Base-by-base conservation (phyloP, 2,329 filamentous ascomycete species). In the Lanzia echinophila region DNA sequence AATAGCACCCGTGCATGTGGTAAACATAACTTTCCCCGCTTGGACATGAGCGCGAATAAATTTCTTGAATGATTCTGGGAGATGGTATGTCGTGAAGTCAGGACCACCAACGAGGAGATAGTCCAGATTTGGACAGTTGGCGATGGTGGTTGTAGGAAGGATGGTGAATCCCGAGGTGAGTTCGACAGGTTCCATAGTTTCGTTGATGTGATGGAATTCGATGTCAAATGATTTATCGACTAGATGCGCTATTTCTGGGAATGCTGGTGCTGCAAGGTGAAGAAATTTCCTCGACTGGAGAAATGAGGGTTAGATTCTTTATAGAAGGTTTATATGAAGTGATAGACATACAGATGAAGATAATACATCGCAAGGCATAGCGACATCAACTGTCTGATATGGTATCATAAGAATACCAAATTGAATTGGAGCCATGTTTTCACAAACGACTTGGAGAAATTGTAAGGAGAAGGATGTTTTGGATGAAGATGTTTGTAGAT, bases 1-100 rank as follows among this genome's bases (percentile, higher is more conserved):
- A 0, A 58, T 44, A 1, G 67, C 66, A 0, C 72, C 72, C 0
- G 71, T 74, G 54, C 72, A 74, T 1, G 62, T 72, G 2, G 69
- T 66, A 31, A 71, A 71, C 1, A 72, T 17, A 0, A 64, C 13
- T 42, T 71, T 73, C 0, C 69, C 70, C 41, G 67, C 60, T 3
- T 64, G 65, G 3, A 70, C 68, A 47, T 74, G 71, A 3, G 56
- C 55, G 2, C 58, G 65, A 15, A 73, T 66, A 32, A 73, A 63
- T 0, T 68, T 63, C 2, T 61, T 58, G 15, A 63, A 67, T 31
- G 63, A 62, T 0, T 65, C 65, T 3, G 67, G 49, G 2, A 73
- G 57, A 5, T 64, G 52, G 47, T 67, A 71, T 0, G 32, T 53
- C 1, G 24, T 22, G 0, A 64, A 61, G 20, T 67, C 63, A 0